Percentiles rank a stretch among this genome's conserved stretches.
These are phyloP conservation scores for Turnera subulata DNA, from an alignment of 345 rosid genomes.

Conservation along the genomic window DNA sequence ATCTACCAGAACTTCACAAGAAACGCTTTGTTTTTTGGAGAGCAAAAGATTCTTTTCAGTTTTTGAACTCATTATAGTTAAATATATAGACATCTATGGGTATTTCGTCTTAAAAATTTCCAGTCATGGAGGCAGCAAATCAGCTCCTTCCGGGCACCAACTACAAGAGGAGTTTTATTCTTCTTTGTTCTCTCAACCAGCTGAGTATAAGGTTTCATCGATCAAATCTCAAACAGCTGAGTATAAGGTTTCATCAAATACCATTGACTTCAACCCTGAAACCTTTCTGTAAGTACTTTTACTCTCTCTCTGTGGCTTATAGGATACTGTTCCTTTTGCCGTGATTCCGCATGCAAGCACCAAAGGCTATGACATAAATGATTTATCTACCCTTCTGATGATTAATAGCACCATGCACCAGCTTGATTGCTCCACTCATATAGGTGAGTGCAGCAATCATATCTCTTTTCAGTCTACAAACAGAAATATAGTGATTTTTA, in stretches of 20 bases:
- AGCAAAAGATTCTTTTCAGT: not conserved
- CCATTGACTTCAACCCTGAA: slow-evolving; percentile 14
- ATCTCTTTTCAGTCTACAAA: too few relatives aligned
- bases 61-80: not conserved
- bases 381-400: too few relatives aligned
- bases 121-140: slow-evolving; percentile 30
- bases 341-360: not conserved
- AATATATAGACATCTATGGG: too few relatives aligned
- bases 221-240: too few relatives aligned
- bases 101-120: not conserved
- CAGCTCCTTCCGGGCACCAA: slow-evolving; percentile 21
- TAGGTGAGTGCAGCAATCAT: too few relatives aligned
- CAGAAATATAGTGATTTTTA: too few relatives aligned
- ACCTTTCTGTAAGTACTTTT: slow-evolving; percentile 19
- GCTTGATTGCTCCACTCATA: too few relatives aligned
- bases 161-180: slow-evolving; percentile 25
- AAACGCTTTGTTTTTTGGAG: not conserved
- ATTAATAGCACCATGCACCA: too few relatives aligned
- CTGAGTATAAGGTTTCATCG: slow-evolving; percentile 10
- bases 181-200: slow-evolving; percentile 11
- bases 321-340: not conserved
- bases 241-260: slow-evolving; percentile 7
- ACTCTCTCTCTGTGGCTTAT: not conserved
- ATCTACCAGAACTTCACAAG: too few relatives aligned
- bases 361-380: too few relatives aligned